phyloP scores from a whole-genome alignment of 1,139 yeast species.

The Protomyces inundatus region DNA sequence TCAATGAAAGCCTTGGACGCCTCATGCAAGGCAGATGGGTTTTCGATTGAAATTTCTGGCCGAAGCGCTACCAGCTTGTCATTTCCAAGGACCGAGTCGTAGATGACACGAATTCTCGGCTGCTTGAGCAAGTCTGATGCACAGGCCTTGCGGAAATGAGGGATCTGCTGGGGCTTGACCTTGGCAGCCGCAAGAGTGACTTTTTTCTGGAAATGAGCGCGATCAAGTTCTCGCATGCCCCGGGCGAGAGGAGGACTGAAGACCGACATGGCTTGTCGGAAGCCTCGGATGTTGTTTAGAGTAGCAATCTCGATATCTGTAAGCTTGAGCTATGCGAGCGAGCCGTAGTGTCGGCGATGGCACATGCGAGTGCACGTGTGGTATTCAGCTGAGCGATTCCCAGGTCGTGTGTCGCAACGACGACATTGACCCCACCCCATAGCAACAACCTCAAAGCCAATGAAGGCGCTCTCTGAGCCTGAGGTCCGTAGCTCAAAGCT shows the following conservation, averaged over 20 bases:
- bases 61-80: slow-evolving; percentile 13
- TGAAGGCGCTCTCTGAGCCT: too few species aligned
- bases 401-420: too few species aligned
- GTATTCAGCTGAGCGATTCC: too few species aligned
- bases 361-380: too few species aligned
- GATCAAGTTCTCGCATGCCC: slow-evolving; percentile 47
- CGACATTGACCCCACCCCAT: too few species aligned
- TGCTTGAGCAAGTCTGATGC: slow-evolving; percentile 15
- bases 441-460: too few species aligned
- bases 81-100: not conserved
- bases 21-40: slow-evolving; percentile 23
- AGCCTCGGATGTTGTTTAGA: too few species aligned
- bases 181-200: slow-evolving; percentile 22
- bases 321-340: too few species aligned
- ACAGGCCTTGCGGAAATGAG: slow-evolving; percentile 23
- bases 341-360: too few species aligned
- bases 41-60: slow-evolving; percentile 21
- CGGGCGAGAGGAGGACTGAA: slow-evolving; percentile 61
- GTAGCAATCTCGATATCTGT: too few species aligned
- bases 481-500: too few species aligned
- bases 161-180: slow-evolving; percentile 18
- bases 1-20: slow-evolving; percentile 21
- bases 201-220: slow-evolving; percentile 10
- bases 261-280: not conserved
- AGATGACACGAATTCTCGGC: slow-evolving; percentile 9